Conservation (phyloP, 305 asterid genomes). For the Stenogyne calaminthoides region DNA sequence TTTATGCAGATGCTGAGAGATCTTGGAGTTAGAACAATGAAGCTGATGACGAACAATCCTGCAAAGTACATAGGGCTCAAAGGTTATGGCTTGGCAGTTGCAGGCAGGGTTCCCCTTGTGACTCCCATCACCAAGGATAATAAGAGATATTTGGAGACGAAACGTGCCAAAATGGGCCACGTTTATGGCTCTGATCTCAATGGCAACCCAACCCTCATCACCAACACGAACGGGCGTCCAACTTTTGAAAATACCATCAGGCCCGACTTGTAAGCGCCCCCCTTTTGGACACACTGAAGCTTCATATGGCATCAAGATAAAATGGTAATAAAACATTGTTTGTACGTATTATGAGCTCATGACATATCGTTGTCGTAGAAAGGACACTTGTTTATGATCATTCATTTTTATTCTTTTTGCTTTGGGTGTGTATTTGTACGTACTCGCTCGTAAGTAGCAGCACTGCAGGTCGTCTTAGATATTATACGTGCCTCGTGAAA, state of each 20-base stretch:
- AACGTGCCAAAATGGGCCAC: slow-evolving; percentile 88
- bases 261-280: slow-evolving; percentile 26
- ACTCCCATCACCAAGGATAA: slow-evolving; percentile 73
- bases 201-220: slow-evolving; percentile 45
- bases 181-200: slow-evolving; percentile 55
- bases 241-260: slow-evolving; percentile 22
- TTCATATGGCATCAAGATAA: not conserved
- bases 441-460: not conserved
- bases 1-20: slow-evolving; percentile 79
- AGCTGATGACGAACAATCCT: slow-evolving; percentile 96
- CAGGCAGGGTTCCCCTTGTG: slow-evolving; percentile 80
- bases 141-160: slow-evolving; percentile 80
- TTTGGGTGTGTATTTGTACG: slow-evolving; percentile 19
- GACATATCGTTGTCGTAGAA: not conserved
- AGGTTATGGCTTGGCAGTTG: slow-evolving; percentile 85
- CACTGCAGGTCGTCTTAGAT: slow-evolving; percentile 16
- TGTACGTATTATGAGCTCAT: not conserved
- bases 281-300: too few relatives aligned
- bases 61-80: slow-evolving; percentile 89
- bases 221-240: slow-evolving; percentile 35
- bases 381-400: not conserved
- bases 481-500: too few relatives aligned
- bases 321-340: not conserved
- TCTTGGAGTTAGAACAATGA: slow-evolving; percentile 93
- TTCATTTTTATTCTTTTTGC: slow-evolving; percentile 32